These are phyloP conservation scores for Acacia concinna DNA, from an alignment of 331 rosid genomes.

Conservation along the genomic window DNA sequence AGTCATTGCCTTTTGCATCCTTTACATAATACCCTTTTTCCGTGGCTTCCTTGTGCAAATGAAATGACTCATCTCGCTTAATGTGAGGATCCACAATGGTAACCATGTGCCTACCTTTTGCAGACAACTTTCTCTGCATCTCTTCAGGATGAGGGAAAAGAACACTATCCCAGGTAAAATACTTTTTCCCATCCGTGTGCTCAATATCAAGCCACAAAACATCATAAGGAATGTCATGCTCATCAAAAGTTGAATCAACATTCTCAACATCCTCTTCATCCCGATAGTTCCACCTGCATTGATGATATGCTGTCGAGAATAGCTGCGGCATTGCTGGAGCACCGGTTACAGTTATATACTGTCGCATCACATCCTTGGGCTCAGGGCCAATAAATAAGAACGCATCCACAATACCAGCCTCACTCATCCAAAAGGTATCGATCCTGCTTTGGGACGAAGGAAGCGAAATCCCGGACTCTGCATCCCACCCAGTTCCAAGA, in stretches of 20 bases:
- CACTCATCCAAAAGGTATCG: slow-evolving; percentile 95
- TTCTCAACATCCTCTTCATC: slow-evolving; percentile 92
- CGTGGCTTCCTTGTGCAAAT: slow-evolving; percentile 79
- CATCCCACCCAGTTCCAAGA: slow-evolving; percentile 85
- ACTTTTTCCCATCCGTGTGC: slow-evolving; percentile 89
- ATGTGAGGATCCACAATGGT: slow-evolving; percentile 95
- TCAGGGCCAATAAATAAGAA: slow-evolving; percentile 84
- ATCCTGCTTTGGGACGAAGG: slow-evolving; percentile 59
- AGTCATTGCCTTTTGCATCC: slow-evolving; percentile 86
- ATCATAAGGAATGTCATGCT: slow-evolving; percentile 88
- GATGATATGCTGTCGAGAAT: slow-evolving; percentile 85
- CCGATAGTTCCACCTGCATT: slow-evolving; percentile 94
- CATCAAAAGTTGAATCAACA: slow-evolving; percentile 90
- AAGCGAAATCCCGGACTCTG: slow-evolving; percentile 61
- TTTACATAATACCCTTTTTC: slow-evolving; percentile 83
- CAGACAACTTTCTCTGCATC: slow-evolving; percentile 85
- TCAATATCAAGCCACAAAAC: slow-evolving; percentile 99
- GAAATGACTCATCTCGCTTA: slow-evolving; percentile 72
- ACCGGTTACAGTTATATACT: slow-evolving; percentile 83
- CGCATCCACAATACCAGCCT: slow-evolving; percentile 82
- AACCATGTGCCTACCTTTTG: slow-evolving; percentile 89
- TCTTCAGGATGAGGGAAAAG: slow-evolving; percentile 91
- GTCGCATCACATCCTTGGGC: slow-evolving; percentile 80
- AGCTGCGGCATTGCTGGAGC: slow-evolving; percentile 77
- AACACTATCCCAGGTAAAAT: slow-evolving; percentile 81